Evolutionary conservation across 2,329 filamentous ascomycete genomes (phyloP).

Genomic region (Pseudogymnoascus sp.): DNA sequence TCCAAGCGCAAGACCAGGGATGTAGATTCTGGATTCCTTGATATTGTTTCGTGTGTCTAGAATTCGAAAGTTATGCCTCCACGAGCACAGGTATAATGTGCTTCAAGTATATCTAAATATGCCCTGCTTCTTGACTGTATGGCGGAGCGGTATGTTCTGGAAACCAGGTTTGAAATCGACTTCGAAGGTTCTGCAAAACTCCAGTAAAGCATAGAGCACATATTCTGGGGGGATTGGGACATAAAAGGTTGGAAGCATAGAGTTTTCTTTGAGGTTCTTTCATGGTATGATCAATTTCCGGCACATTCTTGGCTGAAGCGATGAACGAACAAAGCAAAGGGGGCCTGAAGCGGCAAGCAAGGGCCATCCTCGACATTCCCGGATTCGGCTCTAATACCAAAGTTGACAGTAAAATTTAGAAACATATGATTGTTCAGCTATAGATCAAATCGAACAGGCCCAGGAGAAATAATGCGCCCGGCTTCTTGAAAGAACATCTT

Average conservation of each 20-base stretch:
- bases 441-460: background rate
- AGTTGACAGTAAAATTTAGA: background rate
- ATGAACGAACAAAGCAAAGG: conserved; percentile 5
- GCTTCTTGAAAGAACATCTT: background rate
- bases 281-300: background rate
- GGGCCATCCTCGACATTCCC: background rate
- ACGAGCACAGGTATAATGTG: background rate
- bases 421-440: background rate
- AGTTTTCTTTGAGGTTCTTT: background rate
- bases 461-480: background rate
- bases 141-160: background rate
- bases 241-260: background rate
- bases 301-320: background rate
- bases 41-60: background rate
- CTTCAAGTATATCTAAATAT: background rate
- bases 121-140: background rate
- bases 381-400: background rate
- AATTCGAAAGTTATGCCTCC: background rate
- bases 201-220: background rate
- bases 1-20: background rate
- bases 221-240: background rate
- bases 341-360: background rate
- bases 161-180: background rate
- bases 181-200: background rate
- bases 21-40: background rate